phyloP scores from a whole-genome alignment of 257 asterid genomes.

The Parsonsia alboflavescens region DNA sequence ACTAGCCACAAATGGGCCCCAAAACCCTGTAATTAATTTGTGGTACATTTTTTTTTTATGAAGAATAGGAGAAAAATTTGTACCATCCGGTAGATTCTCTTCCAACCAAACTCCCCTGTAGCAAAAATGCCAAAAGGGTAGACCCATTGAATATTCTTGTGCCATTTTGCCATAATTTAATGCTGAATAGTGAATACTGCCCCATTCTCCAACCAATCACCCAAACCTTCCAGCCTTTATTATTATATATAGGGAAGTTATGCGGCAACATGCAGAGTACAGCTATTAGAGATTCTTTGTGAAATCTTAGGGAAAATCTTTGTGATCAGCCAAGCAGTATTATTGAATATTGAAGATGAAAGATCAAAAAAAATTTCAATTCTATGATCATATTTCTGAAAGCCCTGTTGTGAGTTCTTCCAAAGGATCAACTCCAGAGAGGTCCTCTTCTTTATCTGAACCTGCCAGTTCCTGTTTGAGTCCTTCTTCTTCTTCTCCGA shows the following conservation, averaged over 20 bases:
- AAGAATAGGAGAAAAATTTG: too few relatives aligned
- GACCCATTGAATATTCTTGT: not conserved
- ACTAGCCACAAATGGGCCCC: too few relatives aligned
- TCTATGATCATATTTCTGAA: conserved; percentile 13
- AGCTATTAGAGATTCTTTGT: too few relatives aligned
- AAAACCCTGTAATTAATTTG: too few relatives aligned
- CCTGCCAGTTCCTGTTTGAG: conserved; percentile 29
- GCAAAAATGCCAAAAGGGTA: not conserved
- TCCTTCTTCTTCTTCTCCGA: conserved; percentile 36
- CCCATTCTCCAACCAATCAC: not conserved
- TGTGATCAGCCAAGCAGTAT: not conserved
- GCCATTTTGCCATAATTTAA: not conserved
- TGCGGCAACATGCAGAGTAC: not conserved
- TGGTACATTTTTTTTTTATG: too few relatives aligned
- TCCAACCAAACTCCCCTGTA: not conserved
- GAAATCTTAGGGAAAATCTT: not conserved
- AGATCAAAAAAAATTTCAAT: not conserved
- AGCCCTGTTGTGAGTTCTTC: conserved; percentile 30
- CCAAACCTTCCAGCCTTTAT: not conserved
- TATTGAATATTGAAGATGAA: not conserved
- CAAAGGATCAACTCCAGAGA: conserved; percentile 23
- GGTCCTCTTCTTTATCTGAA: conserved; percentile 39
- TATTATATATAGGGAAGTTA: not conserved
- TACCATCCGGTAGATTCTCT: not conserved
- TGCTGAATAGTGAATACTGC: not conserved